Evolutionary conservation across 768 basidiomycete species (phyloP).

Genomic region (Boletus rex-veris): DNA sequence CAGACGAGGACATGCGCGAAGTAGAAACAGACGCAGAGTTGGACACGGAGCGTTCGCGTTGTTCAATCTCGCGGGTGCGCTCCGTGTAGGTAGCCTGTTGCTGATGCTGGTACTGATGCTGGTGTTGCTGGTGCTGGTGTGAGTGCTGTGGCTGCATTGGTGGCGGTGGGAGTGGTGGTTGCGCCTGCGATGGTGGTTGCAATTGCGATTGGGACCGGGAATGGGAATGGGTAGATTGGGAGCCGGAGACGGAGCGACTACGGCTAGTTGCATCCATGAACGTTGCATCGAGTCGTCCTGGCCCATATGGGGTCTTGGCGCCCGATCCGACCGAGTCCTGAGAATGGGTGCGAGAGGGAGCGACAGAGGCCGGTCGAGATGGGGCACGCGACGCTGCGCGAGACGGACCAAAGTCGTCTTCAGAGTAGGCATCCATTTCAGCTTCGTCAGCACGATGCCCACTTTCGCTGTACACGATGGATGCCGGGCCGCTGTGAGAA

Average conservation of each 20-base stretch:
- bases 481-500: slow-evolving; percentile 63
- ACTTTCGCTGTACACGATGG: slow-evolving; percentile 79
- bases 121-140: neutral
- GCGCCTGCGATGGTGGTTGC: neutral
- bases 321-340: slow-evolving; percentile 38
- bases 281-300: slow-evolving; percentile 23
- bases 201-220: slow-evolving; percentile 2
- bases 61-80: slow-evolving; percentile 23
- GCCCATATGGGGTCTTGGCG: slow-evolving; percentile 30
- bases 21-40: slow-evolving; percentile 13
- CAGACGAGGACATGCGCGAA: slow-evolving; percentile 24
- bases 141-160: neutral
- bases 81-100: slow-evolving; percentile 23
- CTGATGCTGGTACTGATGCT: neutral
- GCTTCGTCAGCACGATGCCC: slow-evolving; percentile 73
- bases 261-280: slow-evolving; percentile 31
- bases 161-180: slow-evolving; percentile 1
- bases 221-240: slow-evolving; percentile 14
- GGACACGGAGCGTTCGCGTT: slow-evolving; percentile 24
- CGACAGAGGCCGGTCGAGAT: slow-evolving; percentile 43
- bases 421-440: slow-evolving; percentile 59
- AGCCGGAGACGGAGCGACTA: slow-evolving; percentile 21
- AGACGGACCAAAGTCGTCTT: slow-evolving; percentile 51
- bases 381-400: slow-evolving; percentile 33
- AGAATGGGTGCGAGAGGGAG: slow-evolving; percentile 54